These are phyloP conservation scores for Hippophae rhamnoides DNA, from an alignment of 306 rosid species.

Conservation along the genomic window DNA sequence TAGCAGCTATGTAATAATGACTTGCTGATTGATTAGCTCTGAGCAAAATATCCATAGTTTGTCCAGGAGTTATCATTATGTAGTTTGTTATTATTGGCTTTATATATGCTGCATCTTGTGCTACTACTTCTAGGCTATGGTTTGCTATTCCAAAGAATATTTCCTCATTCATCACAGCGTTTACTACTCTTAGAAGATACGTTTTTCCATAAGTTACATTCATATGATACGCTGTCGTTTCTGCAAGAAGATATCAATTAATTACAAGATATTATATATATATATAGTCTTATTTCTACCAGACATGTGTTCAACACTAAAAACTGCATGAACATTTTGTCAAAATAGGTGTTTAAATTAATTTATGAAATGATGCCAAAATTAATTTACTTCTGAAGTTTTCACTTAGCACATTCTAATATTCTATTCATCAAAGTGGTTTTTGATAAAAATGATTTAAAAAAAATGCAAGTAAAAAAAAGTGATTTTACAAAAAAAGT, in stretches of 20 bases:
- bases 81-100: constrained; percentile 25
- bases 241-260: constrained; percentile 8
- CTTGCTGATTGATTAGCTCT: constrained; percentile 18
- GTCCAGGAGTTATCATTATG: constrained; percentile 39
- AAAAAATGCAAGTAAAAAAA: too few relatives aligned
- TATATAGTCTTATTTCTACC: too few relatives aligned
- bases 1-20: constrained; percentile 12
- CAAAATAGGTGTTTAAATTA: too few relatives aligned
- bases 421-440: too few relatives aligned
- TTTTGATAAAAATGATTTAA: too few relatives aligned
- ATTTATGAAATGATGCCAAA: too few relatives aligned
- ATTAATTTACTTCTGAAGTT: too few relatives aligned
- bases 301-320: too few relatives aligned
- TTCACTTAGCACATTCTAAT: too few relatives aligned
- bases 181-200: constrained; percentile 25
- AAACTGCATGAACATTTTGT: too few relatives aligned
- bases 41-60: constrained; percentile 40
- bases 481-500: too few relatives aligned
- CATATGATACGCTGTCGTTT: constrained; percentile 15
- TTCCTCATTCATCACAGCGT: constrained; percentile 30
- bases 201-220: constrained; percentile 24
- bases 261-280: neutral
- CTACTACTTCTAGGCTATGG: constrained; percentile 29
- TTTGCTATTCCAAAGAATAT: constrained; percentile 29
- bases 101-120: constrained; percentile 27